These are phyloP conservation scores for Aureobasidium sp. DNA, from an alignment of 2,329 filamentous ascomycete species.

Conservation along the genomic window DNA sequence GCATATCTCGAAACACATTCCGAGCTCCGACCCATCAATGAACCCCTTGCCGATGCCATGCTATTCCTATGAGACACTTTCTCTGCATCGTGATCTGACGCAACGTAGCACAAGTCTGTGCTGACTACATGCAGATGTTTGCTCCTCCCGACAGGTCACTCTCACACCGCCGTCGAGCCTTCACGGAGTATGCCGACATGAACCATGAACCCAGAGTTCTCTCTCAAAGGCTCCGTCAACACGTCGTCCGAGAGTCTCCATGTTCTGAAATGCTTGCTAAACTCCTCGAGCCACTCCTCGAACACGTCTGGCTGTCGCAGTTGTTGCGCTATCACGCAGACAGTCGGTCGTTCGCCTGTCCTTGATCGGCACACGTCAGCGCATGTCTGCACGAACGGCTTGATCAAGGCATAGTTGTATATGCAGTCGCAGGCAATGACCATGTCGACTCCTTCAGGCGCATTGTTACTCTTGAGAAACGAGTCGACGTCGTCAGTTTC, in stretches of 20 bases:
- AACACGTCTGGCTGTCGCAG: constrained; percentile 80
- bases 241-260: constrained; percentile 67
- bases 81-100: background rate
- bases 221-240: constrained; percentile 52
- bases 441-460: constrained; percentile 35
- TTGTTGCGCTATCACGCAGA: constrained; percentile 84
- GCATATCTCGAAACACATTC: background rate
- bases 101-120: background rate
- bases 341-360: constrained; percentile 41
- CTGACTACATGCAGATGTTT: background rate
- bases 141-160: background rate
- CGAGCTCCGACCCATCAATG: background rate
- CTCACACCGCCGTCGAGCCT: background rate
- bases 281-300: constrained; percentile 67
- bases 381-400: constrained; percentile 76
- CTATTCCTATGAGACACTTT: background rate
- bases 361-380: constrained; percentile 63
- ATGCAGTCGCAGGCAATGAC: constrained; percentile 89
- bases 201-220: constrained; percentile 69
- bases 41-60: background rate
- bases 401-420: constrained; percentile 82
- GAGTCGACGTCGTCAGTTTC: constrained; percentile 50
- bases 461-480: constrained; percentile 45
- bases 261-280: constrained; percentile 59
- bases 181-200: constrained; percentile 61